Base-by-base conservation (phyloP, 305 asterid genomes). In the Fraxinus paxiana region DNA sequence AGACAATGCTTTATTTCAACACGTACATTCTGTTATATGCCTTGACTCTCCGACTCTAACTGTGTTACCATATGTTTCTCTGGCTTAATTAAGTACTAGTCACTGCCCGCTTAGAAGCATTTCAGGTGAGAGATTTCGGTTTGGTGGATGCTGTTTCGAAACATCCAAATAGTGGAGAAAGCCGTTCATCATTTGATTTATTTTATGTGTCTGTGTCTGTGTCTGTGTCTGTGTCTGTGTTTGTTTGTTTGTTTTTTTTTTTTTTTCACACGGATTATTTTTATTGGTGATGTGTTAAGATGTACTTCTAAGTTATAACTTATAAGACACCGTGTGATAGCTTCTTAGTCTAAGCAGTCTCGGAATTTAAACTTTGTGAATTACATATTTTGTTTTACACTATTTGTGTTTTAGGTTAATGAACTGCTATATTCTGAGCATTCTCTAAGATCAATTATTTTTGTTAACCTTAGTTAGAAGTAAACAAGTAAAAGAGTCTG, bases 1-100 rank as follows among this genome's bases (percentile, higher is more conserved):
- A 78, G 81, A 83, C 56, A 26, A 34, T 77, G 63, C 65, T 79
- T 73, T 61, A 72, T 75, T 59, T 82, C 41, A 30, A 34, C 43
- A 26, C 17, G 12, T 76, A 76, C 77, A 67, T 10, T 79, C 51
- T 75, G 73, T 28, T 67, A 67, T 28, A 67, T 67, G 17, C 37
- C 18, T 67, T 1, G 26, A 67, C 73, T 26, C 73, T 26, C 20
- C 3, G 12, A 67, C 73, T 65, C 73, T 67, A 28, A 28, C 73
- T 26, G 37, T 15, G 15, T 59, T 65, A 15, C 8, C 35, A 28
- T 24, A 67, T 67, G 73, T 37, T 67, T 67, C 37, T 67, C 9
- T 67, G 18, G 38, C 20, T 67, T 67, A 67, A 67, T 61, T 61
- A 61, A 28, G 20, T 67, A 28, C 18, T 67, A 3, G 18, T 59